These are phyloP conservation scores for Teratosphaeria pseudoeucalypti DNA, from an alignment of 2,329 filamentous ascomycete genomes.

Conservation along the genomic window DNA sequence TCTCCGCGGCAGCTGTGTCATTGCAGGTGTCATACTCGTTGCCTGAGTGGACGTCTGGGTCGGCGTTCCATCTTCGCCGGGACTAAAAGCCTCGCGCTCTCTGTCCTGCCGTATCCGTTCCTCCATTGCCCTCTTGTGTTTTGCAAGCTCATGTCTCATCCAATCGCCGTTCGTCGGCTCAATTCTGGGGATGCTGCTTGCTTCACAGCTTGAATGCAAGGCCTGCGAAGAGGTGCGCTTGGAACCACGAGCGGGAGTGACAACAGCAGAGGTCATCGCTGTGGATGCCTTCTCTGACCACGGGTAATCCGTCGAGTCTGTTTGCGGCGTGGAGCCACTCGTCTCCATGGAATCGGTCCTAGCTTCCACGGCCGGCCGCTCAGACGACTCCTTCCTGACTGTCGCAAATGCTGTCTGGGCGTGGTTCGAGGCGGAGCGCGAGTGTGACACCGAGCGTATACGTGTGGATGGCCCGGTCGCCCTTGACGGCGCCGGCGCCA, in stretches of 20 bases:
- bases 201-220: conserved; percentile 15
- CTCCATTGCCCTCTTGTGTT: conserved; percentile 20
- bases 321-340: conserved; percentile 32
- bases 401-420: conserved; percentile 10
- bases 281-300: conserved; percentile 28
- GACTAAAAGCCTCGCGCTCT: conserved; percentile 6
- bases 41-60: not conserved
- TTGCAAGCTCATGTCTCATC: conserved; percentile 36
- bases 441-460: conserved; percentile 15
- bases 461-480: conserved; percentile 1
- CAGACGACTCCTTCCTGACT: conserved; percentile 21
- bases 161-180: conserved; percentile 31
- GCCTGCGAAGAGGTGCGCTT: conserved; percentile 31
- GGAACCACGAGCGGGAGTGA: conserved; percentile 30
- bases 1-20: not conserved
- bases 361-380: conserved; percentile 17
- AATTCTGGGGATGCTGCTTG: conserved; percentile 22
- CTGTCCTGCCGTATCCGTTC: conserved; percentile 18
- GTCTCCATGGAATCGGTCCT: conserved; percentile 18
- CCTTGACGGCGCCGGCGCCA: conserved; percentile 10
- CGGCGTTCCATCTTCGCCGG: not conserved
- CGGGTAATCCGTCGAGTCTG: conserved; percentile 30
- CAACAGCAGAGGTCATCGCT: conserved; percentile 31
- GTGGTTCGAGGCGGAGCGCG: conserved; percentile 14
- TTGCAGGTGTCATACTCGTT: not conserved